phyloP scores from a whole-genome alignment of 2,329 filamentous ascomycete species.

The Fusarium chaquense region DNA sequence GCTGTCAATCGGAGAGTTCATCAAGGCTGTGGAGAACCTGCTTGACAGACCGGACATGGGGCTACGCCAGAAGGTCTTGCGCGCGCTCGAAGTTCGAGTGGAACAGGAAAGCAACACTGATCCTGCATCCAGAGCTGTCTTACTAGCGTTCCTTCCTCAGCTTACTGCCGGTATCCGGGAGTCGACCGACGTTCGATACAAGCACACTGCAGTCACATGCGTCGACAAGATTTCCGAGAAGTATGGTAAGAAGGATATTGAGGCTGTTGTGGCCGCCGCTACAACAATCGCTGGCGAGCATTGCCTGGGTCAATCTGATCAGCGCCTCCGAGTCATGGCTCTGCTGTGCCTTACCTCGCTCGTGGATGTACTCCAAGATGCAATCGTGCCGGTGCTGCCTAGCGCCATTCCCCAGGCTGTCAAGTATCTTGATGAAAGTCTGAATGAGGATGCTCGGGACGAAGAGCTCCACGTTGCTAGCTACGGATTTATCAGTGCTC shows the following conservation, averaged over 20 bases:
- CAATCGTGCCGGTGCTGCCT: conserved; percentile 85
- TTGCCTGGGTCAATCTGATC: conserved; percentile 80
- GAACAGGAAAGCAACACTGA: conserved; percentile 79
- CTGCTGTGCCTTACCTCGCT: conserved; percentile 89
- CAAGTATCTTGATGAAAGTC: conserved; percentile 74
- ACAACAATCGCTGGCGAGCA: conserved; percentile 79
- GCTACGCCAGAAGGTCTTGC: conserved; percentile 82
- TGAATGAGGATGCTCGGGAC: conserved; percentile 64
- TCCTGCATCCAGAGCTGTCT: conserved; percentile 72
- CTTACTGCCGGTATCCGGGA: conserved; percentile 81
- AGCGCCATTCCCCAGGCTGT: conserved; percentile 79
- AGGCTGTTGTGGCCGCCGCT: conserved; percentile 80
- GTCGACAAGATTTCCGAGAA: conserved; percentile 94
- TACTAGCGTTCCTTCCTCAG: conserved; percentile 83
- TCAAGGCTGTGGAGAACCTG: conserved; percentile 86
- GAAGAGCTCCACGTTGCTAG: conserved; percentile 82
- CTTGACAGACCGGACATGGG: conserved; percentile 81
- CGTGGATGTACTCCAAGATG: conserved; percentile 87
- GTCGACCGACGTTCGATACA: conserved; percentile 78
- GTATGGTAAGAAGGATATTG: conserved; percentile 91
- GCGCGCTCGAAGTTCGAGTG: conserved; percentile 83
- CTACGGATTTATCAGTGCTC: conserved; percentile 81
- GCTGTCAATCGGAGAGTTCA: conserved; percentile 87
- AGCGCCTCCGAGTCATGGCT: conserved; percentile 82
- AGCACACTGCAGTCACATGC: conserved; percentile 87